A percentile compares a stretch with the other conserved stretches of the same genome.
Evolutionary conservation across 2,329 filamentous ascomycete species (phyloP).

Genomic region (Venturia carpophila): DNA sequence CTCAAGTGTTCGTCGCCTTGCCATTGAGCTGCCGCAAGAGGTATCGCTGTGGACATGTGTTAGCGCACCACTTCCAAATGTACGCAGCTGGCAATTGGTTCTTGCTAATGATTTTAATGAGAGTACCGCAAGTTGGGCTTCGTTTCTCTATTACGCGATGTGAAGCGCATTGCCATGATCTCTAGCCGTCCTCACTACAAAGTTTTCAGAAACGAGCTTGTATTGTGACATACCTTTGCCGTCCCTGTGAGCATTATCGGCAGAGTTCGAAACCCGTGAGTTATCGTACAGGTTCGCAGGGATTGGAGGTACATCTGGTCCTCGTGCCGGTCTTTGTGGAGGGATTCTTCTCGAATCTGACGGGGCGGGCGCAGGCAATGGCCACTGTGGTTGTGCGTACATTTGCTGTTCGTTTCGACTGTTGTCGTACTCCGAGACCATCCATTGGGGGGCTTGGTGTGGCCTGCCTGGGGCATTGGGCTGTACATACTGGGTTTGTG

Average conservation of each 20-base stretch:
- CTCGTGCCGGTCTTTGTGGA: slow-evolving; percentile 10
- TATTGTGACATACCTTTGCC: not conserved
- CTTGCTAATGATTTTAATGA: not conserved
- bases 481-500: not conserved
- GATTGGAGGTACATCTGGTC: not conserved
- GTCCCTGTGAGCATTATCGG: not conserved
- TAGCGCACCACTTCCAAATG: not conserved
- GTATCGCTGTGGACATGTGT: not conserved
- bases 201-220: not conserved
- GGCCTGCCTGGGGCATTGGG: not conserved
- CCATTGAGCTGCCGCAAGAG: not conserved
- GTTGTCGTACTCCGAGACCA: slow-evolving; percentile 4
- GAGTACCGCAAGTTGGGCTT: not conserved
- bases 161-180: not conserved
- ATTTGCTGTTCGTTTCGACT: not conserved
- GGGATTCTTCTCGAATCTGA: not conserved
- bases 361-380: not conserved
- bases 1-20: not conserved
- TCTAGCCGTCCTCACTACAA: not conserved
- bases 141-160: not conserved
- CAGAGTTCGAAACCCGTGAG: not conserved
- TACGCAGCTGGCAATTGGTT: not conserved
- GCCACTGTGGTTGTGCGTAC: slow-evolving; percentile 1
- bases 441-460: not conserved
- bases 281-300: not conserved